Base-by-base conservation (phyloP, 768 basidiomycete genomes). In the Mycena albidolilacea region DNA sequence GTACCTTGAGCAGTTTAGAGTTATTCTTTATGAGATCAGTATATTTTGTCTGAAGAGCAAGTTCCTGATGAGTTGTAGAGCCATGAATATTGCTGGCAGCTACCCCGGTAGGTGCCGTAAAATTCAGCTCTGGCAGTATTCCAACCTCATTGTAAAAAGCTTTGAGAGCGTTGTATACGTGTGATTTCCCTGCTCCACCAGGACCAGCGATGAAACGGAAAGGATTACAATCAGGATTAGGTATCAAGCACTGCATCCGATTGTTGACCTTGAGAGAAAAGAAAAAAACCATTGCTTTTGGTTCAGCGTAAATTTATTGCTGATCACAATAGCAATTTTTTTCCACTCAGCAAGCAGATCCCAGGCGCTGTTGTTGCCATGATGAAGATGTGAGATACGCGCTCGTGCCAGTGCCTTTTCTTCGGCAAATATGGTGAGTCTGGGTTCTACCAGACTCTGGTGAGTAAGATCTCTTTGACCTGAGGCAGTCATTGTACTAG, bases 111-210 rank as follows among this genome's bases (percentile, higher is more conserved):
- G 71, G 72, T n/a, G 78, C 75, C 23, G 74, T 72, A 21, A 78
- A 69, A 41, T 69, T 46, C 2, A 79, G 48, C 8, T 69, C 67
- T 0, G 38, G 5, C 3, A 41, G 41, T 30, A 62, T 37, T 3
- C 46, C 46, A 5, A 69, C 10, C 4, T 19, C 23, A 7, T 66
- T 35, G 21, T 76, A n/a, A 76, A 71, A 78, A 1, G 43, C 59
- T 17, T 48, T 64, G 21, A 70, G 41, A 1, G 77, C 78, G 15
- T 78, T 63, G 43, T 77, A 74, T 35, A 78, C 23, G 44, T 73
- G 75, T 0, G 78, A 78, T 63, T 79, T 79, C 17, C 78, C 78
- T 21, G 77, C 65, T 19, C 78, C 78, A 14, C 77, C 78, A 35
- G 77, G 74, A 19, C 78, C 77, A 38, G 46, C 69, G 41, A 79